A percentile compares a stretch with the other conserved stretches of the same genome.
Conservation (phyloP, 2,329 filamentous ascomycete genomes). For the Ilyonectria mors-panacis region DNA sequence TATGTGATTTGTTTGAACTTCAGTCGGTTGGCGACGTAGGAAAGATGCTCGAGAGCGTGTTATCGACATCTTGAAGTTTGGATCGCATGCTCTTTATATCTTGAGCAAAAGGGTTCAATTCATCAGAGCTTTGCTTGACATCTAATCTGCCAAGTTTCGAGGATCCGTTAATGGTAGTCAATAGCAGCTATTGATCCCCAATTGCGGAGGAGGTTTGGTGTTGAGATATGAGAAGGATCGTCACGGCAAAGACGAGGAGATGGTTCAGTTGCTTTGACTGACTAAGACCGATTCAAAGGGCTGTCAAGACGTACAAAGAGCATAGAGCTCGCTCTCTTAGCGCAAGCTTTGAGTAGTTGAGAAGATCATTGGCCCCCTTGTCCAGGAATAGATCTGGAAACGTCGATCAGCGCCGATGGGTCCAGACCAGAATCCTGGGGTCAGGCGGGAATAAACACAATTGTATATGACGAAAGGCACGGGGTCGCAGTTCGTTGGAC, state of each 20-base stretch:
- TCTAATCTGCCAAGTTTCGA: background rate
- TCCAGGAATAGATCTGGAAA: slow-evolving; percentile 22
- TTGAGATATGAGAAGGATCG: background rate
- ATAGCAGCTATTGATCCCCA: slow-evolving; percentile 13
- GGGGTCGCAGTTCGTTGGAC: slow-evolving; percentile 28
- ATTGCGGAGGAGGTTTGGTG: background rate
- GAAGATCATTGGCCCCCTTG: slow-evolving; percentile 7
- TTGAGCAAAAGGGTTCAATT: background rate
- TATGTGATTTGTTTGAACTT: background rate
- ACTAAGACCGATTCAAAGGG: background rate
- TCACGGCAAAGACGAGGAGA: background rate
- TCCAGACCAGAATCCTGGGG: slow-evolving; percentile 12
- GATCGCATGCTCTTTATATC: background rate
- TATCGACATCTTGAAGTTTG: too few species aligned
- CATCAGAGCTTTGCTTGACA: background rate
- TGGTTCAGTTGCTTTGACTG: background rate
- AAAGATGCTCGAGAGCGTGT: background rate
- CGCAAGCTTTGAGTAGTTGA: slow-evolving; percentile 1
- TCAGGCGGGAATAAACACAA: slow-evolving; percentile 25
- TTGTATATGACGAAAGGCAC: slow-evolving; percentile 23
- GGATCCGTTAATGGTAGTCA: background rate
- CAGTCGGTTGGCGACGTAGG: background rate
- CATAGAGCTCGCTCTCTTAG: background rate
- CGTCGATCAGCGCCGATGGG: slow-evolving; percentile 21
- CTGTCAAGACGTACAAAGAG: slow-evolving; percentile 5